Evolutionary conservation across 2,329 filamentous ascomycete genomes (phyloP).

Genomic region (Fusarium sambucinum): DNA sequence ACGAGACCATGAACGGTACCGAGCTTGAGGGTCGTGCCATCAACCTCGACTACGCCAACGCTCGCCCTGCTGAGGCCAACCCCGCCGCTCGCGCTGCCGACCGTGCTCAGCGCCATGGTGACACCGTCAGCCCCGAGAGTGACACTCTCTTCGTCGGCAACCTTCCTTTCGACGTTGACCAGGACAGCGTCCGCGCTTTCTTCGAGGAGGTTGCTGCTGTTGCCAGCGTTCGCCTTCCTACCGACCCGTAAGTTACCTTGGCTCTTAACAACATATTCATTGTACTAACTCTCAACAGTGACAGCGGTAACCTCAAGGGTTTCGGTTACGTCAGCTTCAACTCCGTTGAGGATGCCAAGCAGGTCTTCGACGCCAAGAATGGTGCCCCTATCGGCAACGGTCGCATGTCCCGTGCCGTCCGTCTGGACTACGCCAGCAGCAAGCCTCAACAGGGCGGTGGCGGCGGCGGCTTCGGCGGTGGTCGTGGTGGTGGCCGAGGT

Average conservation of each 20-base stretch:
- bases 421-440: constrained; percentile 84
- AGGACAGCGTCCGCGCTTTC: constrained; percentile 78
- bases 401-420: constrained; percentile 78
- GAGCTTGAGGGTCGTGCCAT: constrained; percentile 80
- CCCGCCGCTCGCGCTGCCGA: constrained; percentile 70
- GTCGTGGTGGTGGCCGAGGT: constrained; percentile 64
- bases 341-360: constrained; percentile 84
- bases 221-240: constrained; percentile 86
- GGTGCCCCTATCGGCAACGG: constrained; percentile 73
- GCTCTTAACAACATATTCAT: background rate
- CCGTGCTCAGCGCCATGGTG: constrained; percentile 78
- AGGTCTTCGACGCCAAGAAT: constrained; percentile 76
- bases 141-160: constrained; percentile 94
- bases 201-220: constrained; percentile 79
- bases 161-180: constrained; percentile 84
- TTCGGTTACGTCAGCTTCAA: constrained; percentile 91
- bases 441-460: constrained; percentile 70
- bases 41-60: constrained; percentile 83
- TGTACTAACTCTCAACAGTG: constrained; percentile 59
- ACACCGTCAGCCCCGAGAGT: constrained; percentile 81
- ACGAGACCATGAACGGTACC: constrained; percentile 78
- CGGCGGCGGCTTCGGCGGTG: constrained; percentile 63
- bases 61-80: constrained; percentile 68
- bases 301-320: constrained; percentile 87
- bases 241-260: constrained; percentile 72